A percentile compares a stretch with the other conserved stretches of the same genome.
Conservation (phyloP, 768 basidiomycete species). For the Leucosporidium scottii region DNA sequence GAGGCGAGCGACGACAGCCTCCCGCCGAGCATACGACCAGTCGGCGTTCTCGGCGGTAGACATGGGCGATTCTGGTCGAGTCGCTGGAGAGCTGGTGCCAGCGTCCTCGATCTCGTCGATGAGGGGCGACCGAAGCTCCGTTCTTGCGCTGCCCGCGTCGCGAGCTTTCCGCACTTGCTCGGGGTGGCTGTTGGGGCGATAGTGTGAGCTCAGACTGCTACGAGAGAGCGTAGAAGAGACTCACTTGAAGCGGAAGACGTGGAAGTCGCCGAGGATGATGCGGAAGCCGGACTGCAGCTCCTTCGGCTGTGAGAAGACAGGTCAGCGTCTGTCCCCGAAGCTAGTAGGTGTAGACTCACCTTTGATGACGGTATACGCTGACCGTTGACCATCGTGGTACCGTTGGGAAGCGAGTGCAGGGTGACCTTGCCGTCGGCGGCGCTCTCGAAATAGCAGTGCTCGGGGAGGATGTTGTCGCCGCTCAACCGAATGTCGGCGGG, state of each 20-base stretch:
- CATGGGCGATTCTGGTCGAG: slow-evolving; percentile 67
- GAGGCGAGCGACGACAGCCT: slow-evolving; percentile 79
- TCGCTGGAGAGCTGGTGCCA: slow-evolving; percentile 45
- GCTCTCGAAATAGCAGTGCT: slow-evolving; percentile 90
- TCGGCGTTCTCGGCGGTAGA: slow-evolving; percentile 70
- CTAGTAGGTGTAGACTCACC: slow-evolving; percentile 47
- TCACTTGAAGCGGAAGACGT: slow-evolving; percentile 85
- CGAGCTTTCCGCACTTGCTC: slow-evolving; percentile 88
- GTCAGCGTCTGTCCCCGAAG: neutral
- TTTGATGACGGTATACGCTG: slow-evolving; percentile 71
- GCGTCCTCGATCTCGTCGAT: slow-evolving; percentile 59
- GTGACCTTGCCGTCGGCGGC: slow-evolving; percentile 68
- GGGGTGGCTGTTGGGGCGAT: slow-evolving; percentile 54
- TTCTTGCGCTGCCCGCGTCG: slow-evolving; percentile 53
- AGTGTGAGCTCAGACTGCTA: neutral
- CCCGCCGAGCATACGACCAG: slow-evolving; percentile 94
- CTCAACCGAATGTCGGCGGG: slow-evolving; percentile 84
- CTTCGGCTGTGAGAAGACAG: slow-evolving; percentile 48
- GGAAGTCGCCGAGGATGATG: slow-evolving; percentile 92
- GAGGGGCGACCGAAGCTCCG: slow-evolving; percentile 22
- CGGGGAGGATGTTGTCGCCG: slow-evolving; percentile 81
- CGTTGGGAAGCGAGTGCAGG: slow-evolving; percentile 68
- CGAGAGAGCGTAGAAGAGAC: neutral
- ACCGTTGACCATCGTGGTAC: slow-evolving; percentile 89
- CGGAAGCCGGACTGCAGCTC: slow-evolving; percentile 91